Base-by-base conservation (phyloP, 1,284 basidiomycete genomes). In the Flammula alnicola region DNA sequence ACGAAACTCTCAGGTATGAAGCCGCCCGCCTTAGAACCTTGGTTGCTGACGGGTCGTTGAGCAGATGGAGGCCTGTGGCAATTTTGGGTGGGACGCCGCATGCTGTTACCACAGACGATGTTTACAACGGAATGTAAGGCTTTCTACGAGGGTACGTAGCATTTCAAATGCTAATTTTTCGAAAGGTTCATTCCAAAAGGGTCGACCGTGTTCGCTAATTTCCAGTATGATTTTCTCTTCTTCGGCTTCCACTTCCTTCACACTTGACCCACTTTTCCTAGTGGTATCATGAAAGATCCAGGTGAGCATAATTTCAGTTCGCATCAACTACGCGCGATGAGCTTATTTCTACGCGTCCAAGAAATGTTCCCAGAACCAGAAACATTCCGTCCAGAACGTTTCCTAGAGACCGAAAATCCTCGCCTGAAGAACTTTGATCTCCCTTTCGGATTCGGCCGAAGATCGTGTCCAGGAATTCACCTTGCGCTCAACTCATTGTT, bases 361-460 rank as follows among this genome's bases (percentile, higher is more conserved):
- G 56, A 52, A 27, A 55, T 66, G 27, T 76, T 75, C 51, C 47
- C 59, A 2, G 57, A 63, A 63, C 63, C 62, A 3, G 53, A 56
- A 49, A 47, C 40, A n/a, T 65, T 62, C 49, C 53, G 47, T 20
- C 62, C 60, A 2, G 55, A 57, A 30, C 39, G 70, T 1, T 61
- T 63, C 47, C 37, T 53, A 3, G 61, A 71, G 50, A 63, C 67
- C 10, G 55, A 59, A n/a, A 53, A 74, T 46, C 68, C 70, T 10
- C 59, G 70, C 5, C 39, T 77, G 29, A 55, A 65, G 39, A 62
- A 67, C 17, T 76, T 76, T 51, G 71, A 75, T 8, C 67, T 77
- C 33, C 75, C 76, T 3, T 78, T 77, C 51, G 75, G 75, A 3
- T 77, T 75, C 42, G 75, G 75, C 9, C 57, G 76, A 20, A 61